Percentiles rank a stretch among this genome's conserved stretches.
These are phyloP conservation scores for Solanum hybrid DNA, from an alignment of 305 asterid genomes.

Conservation along the genomic window DNA sequence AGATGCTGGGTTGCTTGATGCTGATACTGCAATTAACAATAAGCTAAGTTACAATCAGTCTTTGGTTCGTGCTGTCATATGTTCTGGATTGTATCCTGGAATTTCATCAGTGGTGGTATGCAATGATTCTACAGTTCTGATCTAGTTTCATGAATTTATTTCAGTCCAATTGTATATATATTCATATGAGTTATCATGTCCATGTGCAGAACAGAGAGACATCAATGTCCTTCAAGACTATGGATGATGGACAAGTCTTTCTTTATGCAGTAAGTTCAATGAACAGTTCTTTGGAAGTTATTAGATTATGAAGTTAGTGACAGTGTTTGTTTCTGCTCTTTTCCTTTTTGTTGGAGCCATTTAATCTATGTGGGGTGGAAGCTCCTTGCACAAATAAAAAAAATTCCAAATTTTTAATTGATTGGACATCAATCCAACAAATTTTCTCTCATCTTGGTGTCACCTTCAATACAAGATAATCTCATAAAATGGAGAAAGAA, in stretches of 20 bases:
- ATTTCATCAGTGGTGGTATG: conserved; percentile 92
- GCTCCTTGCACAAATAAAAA: neutral
- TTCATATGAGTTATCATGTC: neutral
- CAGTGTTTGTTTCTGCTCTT: neutral
- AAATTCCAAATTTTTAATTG: neutral
- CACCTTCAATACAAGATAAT: neutral
- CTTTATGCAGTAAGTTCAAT: conserved; percentile 78
- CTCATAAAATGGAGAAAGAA: neutral
- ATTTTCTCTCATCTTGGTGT: neutral
- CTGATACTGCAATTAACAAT: conserved; percentile 55
- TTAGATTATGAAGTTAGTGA: neutral
- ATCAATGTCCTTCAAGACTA: conserved; percentile 96
- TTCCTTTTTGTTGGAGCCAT: neutral
- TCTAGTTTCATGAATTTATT: neutral
- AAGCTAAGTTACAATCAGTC: conserved; percentile 85
- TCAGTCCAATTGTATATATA: neutral
- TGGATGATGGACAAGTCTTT: conserved; percentile 94
- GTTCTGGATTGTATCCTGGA: conserved; percentile 97
- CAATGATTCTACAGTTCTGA: neutral
- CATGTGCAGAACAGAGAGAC: conserved; percentile 85
- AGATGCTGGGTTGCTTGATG: conserved; percentile 77
- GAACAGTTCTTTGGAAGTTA: neutral
- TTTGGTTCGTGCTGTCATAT: conserved; percentile 93
- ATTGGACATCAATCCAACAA: neutral
- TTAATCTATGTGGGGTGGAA: neutral